Base-by-base conservation (phyloP, 1,284 basidiomycete genomes). In the Phellinidium pouzarii region DNA sequence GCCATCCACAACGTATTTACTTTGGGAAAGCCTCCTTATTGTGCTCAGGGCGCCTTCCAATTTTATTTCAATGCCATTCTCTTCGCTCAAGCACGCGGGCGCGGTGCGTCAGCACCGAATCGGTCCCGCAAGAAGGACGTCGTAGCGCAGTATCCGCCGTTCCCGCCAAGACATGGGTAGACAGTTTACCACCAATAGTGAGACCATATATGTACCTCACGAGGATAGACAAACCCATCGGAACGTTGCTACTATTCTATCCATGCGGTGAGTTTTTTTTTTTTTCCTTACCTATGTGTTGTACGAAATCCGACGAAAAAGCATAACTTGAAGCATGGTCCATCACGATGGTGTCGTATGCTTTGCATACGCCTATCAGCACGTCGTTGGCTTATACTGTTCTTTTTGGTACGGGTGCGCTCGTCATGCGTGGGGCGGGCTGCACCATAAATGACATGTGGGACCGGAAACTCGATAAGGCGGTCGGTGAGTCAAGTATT, bases 371-470 rank as follows among this genome's bases (percentile, higher is more conserved):
- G 2, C 86, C 91, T 0, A 72, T 79, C 40, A 75, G 79, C 4
- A 78, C 76, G 0, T 86, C 91, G 7, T 63, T 91, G 53, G 84
- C 79, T 22, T 94, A 93, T 63, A 72, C 91, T 36, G 72, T 78
- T 23, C 74, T 99, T 0, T 99, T 99, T 63, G 94, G 90, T 1
- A 68, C 87, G 3, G 96, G 96, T 0, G 93, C 96, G 0, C 63
- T 97, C 41, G 78, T 99, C 52, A 99, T 99, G 96, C 84, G 96
- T 17, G 94, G 96, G 5, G 96, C 96, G 4, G 96, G 96, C 4
- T 99, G 96, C 66, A 98, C 93, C 0, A 96, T 99, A 63, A 99
- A 99, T 66, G 96, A 99, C 66, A 87, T 99, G 84, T 99, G 96
- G 94, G 96, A 99, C 66, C 77, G 78, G 58, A 81, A 91, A 60